phyloP scores from a whole-genome alignment of 768 basidiomycete genomes.

The Neoboletus subvelutipes region DNA sequence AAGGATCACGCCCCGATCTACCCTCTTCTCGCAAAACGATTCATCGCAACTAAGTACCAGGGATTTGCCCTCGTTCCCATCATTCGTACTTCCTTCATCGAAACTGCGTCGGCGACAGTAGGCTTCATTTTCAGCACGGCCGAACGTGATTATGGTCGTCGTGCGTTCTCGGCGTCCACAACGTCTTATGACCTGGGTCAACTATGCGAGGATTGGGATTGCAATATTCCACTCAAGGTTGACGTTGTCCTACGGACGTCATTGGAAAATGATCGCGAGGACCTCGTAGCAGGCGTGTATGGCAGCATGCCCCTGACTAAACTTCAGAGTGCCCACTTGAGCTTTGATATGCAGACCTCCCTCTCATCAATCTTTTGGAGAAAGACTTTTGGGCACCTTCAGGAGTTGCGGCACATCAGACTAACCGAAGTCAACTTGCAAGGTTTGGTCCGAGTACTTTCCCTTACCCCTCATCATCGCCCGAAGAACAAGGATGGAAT shows the following conservation, averaged over 20 bases:
- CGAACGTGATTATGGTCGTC: conserved; percentile 8
- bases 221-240: conserved; percentile 19
- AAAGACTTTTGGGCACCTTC: conserved; percentile 15
- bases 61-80: background rate
- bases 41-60: conserved; percentile 5
- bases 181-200: conserved; percentile 5
- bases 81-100: conserved; percentile 14
- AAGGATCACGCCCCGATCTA: conserved; percentile 11
- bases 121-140: conserved; percentile 19
- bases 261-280: conserved; percentile 10
- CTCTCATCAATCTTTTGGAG: conserved; percentile 19
- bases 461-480: background rate
- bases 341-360: conserved; percentile 4
- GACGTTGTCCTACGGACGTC: conserved; percentile 13
- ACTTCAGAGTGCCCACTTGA: conserved; percentile 12
- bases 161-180: conserved; percentile 8
- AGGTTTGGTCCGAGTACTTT: conserved; percentile 12
- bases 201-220: conserved; percentile 19
- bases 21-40: conserved; percentile 17
- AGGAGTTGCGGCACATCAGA: conserved; percentile 12
- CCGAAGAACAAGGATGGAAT: background rate
- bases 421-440: conserved; percentile 7
- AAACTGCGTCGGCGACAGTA: conserved; percentile 8
- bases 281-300: conserved; percentile 12
- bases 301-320: conserved; percentile 11